Base-by-base conservation (phyloP, 805 yeast species). In the Myxozyma lipomycoides region DNA sequence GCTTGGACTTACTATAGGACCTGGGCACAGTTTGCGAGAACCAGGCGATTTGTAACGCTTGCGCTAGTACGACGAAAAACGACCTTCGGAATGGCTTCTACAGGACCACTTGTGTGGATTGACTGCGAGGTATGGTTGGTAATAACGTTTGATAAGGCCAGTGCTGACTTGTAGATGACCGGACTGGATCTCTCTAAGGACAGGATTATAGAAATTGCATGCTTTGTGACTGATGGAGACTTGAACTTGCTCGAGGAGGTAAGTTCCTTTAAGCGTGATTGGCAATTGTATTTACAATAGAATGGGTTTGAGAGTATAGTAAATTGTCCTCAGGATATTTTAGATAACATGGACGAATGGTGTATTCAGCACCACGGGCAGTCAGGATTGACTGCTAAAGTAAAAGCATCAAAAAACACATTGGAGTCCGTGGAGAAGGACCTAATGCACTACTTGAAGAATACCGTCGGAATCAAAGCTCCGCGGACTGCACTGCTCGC, bases 161-260 rank as follows among this genome's bases (percentile, higher is more conserved):
- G 43, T 24, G 32, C 32, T 28, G 24, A 15, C 32, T 24, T 22
- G 3, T 28, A 69, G 69, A 93, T 93, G 98, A 93, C 99, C 0
- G 99, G 99, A 0, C 71, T 93, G 36, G 84, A 91, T 61, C 81
- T 82, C n/a, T 67, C 70, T 43, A 73, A 75, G n/a, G 98, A 93
- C 65, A 80, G 78, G 51, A 90, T 93, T 60, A 86, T 93, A 52
- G 98, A 93, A 68, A 82, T 93, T 24, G 87, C 96, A 65, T 89
- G 96, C 65, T 71, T 91, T 36, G 74, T 93, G 41, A 93, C 99
- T 1, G 95, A 91, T 63, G 88, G 86, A 7, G 71, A 87, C 52
- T 74, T 93, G 54, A 78, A 85, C 47, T 61, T 86, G 2, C 70
- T 88, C 1, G 95, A 87, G 49, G 75, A 74, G 21, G 64, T 53